Conservation (phyloP, 2,329 filamentous ascomycete genomes). For the Alternaria sp. region DNA sequence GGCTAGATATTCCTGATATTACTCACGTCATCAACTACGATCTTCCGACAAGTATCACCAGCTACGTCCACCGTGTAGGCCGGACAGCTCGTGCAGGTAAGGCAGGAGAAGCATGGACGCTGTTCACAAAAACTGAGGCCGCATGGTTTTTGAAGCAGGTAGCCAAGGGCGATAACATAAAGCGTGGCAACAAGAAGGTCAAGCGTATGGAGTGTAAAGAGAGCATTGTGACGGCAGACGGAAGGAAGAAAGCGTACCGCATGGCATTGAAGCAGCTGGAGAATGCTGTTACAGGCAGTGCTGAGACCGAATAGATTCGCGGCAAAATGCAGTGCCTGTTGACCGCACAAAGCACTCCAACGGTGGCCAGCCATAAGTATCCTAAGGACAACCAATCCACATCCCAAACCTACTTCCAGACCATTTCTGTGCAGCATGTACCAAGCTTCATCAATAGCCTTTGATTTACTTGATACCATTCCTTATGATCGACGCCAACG, state of each 20-base stretch:
- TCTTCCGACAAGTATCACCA: constrained; percentile 78
- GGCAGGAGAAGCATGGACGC: constrained; percentile 80
- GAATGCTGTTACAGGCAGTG: constrained; percentile 62
- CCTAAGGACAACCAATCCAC: constrained; percentile 5
- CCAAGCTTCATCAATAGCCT: constrained; percentile 28
- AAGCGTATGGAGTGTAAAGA: constrained; percentile 56
- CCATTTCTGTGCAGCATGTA: constrained; percentile 8
- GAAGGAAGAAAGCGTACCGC: constrained; percentile 55
- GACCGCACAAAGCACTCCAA: neutral
- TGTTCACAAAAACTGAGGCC: constrained; percentile 82
- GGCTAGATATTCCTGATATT: constrained; percentile 81
- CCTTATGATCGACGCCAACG: neutral
- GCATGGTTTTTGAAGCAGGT: constrained; percentile 93
- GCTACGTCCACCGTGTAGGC: constrained; percentile 91
- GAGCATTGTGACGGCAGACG: constrained; percentile 52
- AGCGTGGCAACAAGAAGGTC: constrained; percentile 57
- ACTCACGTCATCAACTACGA: constrained; percentile 95
- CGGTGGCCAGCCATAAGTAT: constrained; percentile 2
- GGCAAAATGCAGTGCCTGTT: neutral
- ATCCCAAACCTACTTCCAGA: constrained; percentile 3
- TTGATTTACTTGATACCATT: constrained; percentile 15
- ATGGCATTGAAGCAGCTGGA: constrained; percentile 69
- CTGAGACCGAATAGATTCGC: constrained; percentile 20
- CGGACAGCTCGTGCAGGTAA: constrained; percentile 85
- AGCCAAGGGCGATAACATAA: constrained; percentile 64